These are phyloP conservation scores for Suillus discolor DNA, from an alignment of 768 basidiomycete species.

Conservation along the genomic window DNA sequence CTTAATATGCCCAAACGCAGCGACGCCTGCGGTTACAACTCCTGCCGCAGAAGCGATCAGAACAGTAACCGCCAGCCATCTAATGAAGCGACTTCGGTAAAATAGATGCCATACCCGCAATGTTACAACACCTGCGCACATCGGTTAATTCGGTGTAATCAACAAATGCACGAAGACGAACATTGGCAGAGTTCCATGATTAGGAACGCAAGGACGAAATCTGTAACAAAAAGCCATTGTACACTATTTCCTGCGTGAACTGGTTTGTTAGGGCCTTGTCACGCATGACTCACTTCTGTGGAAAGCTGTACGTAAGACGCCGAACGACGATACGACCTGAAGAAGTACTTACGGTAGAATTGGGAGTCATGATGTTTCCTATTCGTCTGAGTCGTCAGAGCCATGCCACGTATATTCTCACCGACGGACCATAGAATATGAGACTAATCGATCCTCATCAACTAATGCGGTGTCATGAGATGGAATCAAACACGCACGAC, in stretches of 20 bases:
- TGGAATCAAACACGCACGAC: not conserved
- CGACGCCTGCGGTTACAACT: not conserved
- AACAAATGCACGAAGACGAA: not conserved
- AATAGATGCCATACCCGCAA: slow-evolving; percentile 27
- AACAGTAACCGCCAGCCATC: not conserved
- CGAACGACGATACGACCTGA: not conserved
- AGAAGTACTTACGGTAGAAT: not conserved
- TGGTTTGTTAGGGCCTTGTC: not conserved
- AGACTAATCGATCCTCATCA: not conserved
- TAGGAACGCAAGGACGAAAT: not conserved
- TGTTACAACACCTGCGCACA: slow-evolving; percentile 15
- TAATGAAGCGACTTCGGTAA: slow-evolving; percentile 6
- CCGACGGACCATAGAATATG: not conserved
- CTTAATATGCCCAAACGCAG: not conserved
- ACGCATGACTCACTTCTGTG: not conserved
- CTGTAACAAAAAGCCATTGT: not conserved
- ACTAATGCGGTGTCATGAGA: not conserved
- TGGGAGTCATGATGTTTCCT: not conserved
- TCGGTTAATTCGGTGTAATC: not conserved
- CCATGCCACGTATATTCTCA: not conserved
- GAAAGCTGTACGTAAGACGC: not conserved
- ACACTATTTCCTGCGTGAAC: not conserved
- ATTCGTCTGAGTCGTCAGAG: not conserved
- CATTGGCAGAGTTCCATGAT: slow-evolving; percentile 23
- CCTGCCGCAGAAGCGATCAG: not conserved